Evolutionary conservation across 2,329 filamentous ascomycete genomes (phyloP).

Genomic region (Niveomyces coronatus): DNA sequence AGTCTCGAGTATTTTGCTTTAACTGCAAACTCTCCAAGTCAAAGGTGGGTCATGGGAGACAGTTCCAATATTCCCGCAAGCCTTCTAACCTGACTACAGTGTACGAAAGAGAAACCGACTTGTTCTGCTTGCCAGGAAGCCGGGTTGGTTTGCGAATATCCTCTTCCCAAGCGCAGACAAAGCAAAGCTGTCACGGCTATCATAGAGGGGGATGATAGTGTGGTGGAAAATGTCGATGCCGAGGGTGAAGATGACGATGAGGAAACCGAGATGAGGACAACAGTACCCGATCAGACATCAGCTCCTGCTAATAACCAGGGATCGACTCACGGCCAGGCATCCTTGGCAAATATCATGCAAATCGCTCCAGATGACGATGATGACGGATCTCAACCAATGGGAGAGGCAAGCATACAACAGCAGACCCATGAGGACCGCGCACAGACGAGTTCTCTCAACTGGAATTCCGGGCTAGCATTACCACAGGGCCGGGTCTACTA

Average conservation of each 20-base stretch:
- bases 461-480: conserved; percentile 11
- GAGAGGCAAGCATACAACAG: conserved; percentile 2
- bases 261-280: background rate
- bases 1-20: conserved; percentile 26
- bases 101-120: conserved; percentile 28
- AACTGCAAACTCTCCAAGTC: conserved; percentile 22
- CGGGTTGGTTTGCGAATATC: conserved; percentile 28
- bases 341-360: conserved; percentile 5
- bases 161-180: conserved; percentile 21
- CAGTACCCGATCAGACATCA: background rate
- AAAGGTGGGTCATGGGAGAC: conserved; percentile 23
- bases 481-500: conserved; percentile 15
- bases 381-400: conserved; percentile 3
- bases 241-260: conserved; percentile 9
- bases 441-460: background rate
- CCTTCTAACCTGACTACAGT: conserved; percentile 22
- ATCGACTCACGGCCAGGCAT: background rate
- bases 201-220: conserved; percentile 12
- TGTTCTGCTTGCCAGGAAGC: conserved; percentile 27
- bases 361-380: conserved; percentile 3
- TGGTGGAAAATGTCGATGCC: conserved; percentile 7
- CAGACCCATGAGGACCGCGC: background rate
- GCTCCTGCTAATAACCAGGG: background rate
- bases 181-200: conserved; percentile 15
- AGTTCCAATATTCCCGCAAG: background rate